Evolutionary conservation across 768 basidiomycete species (phyloP), one percentile per base, ranked within the genome.

Genomic region (Russula olivacea): DNA sequence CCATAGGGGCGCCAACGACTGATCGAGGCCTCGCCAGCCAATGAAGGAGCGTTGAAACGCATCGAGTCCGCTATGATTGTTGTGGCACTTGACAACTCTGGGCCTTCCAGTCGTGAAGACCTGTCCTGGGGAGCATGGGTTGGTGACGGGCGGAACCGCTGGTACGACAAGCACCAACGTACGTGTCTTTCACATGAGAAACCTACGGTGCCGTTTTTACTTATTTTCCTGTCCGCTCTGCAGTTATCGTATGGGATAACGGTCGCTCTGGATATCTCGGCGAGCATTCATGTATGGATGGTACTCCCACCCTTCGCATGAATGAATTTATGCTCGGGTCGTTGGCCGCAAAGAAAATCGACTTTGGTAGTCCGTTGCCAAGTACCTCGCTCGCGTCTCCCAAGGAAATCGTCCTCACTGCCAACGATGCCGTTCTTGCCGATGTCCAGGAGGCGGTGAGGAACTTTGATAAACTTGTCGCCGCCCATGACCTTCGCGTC

Each of bases 131-230:
- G 76, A 21, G 83, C 85, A 54, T 98, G 96, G 94, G 86, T 87
- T 25, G 96, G 94, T 36, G 83, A 96, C 68, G 95, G 93, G 25
- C 79, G 85, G 55, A 97, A 96, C 73, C 79, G 96, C 63, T 99
- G 89, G 80, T 98, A 87, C 71, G 97, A 98, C 79, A 99, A 99
- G 75, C 96, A 98, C 71, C 91, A 98, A 71, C 70, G 92, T 93
- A 72, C 38, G 88, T 79, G 5, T 47, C 3, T 17, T 28, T 40
- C 38, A 7, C 38, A 25, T 48, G 19, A 30, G 3, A 58, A 32
- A 49, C 17, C 17, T 32, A 25, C 10, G 1, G 40, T 21, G 12
- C 34, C 21, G 15, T 55, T 32, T 19, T 61, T 25, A 45, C 25
- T 14, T 34, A 50, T 12, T 19, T 41, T 32, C 48, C 61, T 62